Base-by-base conservation (phyloP, 495 filamentous ascomycete species). In the Penicillium maclennaniae region DNA sequence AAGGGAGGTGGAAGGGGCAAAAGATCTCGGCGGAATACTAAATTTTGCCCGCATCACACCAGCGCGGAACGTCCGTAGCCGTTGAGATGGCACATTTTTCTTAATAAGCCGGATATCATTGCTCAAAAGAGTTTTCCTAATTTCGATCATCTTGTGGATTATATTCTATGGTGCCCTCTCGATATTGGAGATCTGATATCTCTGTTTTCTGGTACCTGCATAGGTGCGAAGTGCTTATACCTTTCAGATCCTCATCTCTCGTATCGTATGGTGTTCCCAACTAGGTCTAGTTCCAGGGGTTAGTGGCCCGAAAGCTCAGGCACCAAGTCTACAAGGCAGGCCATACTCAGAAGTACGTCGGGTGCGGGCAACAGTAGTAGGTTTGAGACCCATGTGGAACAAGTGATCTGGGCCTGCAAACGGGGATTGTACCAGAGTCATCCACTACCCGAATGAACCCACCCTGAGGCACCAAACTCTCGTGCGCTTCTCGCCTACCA, bases 61-160 rank as follows among this genome's bases (percentile, higher is more conserved):
- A 75, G 68, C 55, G 65, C 69, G 72, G 72, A 73, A 75, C 60
- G 43, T 51, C 27, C 20, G 39, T 55, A 58, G 65, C 72, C 70
- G 70, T 60, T 51, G 43, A 10, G 39, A 49, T 61, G 15, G 36
- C 39, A 41, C 37, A 7, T 28, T 25, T 25, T 37, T 49, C 46
- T 61, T 61, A 61, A 58, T 61, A 51, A 61, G 59, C 58, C 10
- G 8, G 15, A 34, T 34, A 34, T 34, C 15, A 34, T 14, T 40
- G n/a, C 38, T 40, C n/a, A 14, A 40, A 16, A 15, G 38, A 16
- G 16, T 16, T n/a, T 40, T 40, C 7, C 38, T 40, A 40, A 23
- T 23, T 23, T 23, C 2, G 23, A 23, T 2, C 2, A 23, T 23
- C 23, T 5, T 23, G 2, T 23, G 5, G 23, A 23, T 2, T 2